Percentiles rank a stretch among this genome's conserved stretches.
Evolutionary conservation across 768 basidiomycete species (phyloP).

Genomic region (Bullera alba): DNA sequence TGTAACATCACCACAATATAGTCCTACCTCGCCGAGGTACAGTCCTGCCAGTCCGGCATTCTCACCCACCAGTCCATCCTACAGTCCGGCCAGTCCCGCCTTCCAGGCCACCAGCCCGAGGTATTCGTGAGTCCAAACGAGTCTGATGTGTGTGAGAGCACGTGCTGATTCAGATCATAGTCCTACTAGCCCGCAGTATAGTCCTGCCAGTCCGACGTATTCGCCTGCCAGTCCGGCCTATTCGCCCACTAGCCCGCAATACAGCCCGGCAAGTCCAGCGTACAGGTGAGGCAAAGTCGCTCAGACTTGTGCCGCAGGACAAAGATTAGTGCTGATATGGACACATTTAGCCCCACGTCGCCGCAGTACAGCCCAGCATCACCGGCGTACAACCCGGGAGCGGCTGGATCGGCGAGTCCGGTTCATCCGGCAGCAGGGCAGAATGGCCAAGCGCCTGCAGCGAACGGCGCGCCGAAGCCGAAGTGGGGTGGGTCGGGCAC

Average conservation of each 20-base stretch:
- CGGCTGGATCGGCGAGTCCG: slow-evolving; percentile 1
- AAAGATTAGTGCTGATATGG: neutral
- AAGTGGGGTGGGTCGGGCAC: no score
- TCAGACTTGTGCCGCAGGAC: slow-evolving; percentile 7
- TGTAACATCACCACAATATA: slow-evolving; percentile 40
- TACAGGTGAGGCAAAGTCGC: slow-evolving; percentile 43
- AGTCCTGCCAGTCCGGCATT: slow-evolving; percentile 57
- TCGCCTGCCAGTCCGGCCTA: slow-evolving; percentile 86
- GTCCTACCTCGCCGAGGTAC: slow-evolving; percentile 35
- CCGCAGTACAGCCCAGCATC: slow-evolving; percentile 31
- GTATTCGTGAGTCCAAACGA: slow-evolving; percentile 29
- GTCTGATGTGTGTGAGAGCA: slow-evolving; percentile 49
- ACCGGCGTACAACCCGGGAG: slow-evolving; percentile 11
- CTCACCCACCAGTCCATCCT: slow-evolving; percentile 58
- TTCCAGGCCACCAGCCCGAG: slow-evolving; percentile 46
- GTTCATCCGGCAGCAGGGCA: neutral
- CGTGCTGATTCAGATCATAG: slow-evolving; percentile 64
- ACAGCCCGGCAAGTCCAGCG: slow-evolving; percentile 89
- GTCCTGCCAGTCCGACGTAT: slow-evolving; percentile 78
- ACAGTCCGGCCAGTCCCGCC: slow-evolving; percentile 35
- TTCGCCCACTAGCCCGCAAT: slow-evolving; percentile 85
- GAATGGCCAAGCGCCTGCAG: neutral
- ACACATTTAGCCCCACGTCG: slow-evolving; percentile 24
- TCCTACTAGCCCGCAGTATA: slow-evolving; percentile 83
- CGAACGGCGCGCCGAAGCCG: slow-evolving; percentile 4